Evolutionary conservation across 805 yeast species (phyloP).

Genomic region (Yamadazyma sp.): DNA sequence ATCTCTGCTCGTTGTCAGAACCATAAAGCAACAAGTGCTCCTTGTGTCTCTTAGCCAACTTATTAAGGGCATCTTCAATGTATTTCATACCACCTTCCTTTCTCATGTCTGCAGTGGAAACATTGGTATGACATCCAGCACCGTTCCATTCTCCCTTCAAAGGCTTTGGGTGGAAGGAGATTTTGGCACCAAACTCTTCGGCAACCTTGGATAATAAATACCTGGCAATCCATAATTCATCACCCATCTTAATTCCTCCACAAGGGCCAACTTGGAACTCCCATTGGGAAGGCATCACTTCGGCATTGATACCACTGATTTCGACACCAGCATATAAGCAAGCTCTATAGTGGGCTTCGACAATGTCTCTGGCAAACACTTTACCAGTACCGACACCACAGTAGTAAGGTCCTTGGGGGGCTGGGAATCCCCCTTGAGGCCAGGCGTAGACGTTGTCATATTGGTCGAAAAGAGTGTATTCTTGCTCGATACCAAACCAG

Average conservation of each 20-base stretch:
- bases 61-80: constrained; percentile 90
- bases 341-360: constrained; percentile 99
- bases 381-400: constrained; percentile 99
- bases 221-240: constrained; percentile 94
- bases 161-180: constrained; percentile 99
- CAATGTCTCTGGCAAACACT: constrained; percentile 96
- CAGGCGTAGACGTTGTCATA: constrained; percentile 91
- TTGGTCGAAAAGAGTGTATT: constrained; percentile 93
- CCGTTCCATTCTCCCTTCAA: constrained; percentile 99
- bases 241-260: constrained; percentile 94
- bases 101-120: constrained; percentile 91
- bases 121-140: constrained; percentile 99
- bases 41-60: constrained; percentile 91
- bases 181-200: constrained; percentile 98
- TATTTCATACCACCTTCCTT: constrained; percentile 91
- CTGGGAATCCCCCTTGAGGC: constrained; percentile 99
- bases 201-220: constrained; percentile 91
- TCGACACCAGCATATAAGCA: constrained; percentile 89
- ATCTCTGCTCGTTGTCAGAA: constrained; percentile 90
- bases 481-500: constrained; percentile 99
- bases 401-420: constrained; percentile 99
- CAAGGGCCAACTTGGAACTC: constrained; percentile 99
- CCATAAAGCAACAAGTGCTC: constrained; percentile 97
- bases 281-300: constrained; percentile 99
- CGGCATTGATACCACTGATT: constrained; percentile 97